These are phyloP conservation scores for Moesziomyces parantarcticus DNA, from an alignment of 1,284 basidiomycete species.

Conservation along the genomic window DNA sequence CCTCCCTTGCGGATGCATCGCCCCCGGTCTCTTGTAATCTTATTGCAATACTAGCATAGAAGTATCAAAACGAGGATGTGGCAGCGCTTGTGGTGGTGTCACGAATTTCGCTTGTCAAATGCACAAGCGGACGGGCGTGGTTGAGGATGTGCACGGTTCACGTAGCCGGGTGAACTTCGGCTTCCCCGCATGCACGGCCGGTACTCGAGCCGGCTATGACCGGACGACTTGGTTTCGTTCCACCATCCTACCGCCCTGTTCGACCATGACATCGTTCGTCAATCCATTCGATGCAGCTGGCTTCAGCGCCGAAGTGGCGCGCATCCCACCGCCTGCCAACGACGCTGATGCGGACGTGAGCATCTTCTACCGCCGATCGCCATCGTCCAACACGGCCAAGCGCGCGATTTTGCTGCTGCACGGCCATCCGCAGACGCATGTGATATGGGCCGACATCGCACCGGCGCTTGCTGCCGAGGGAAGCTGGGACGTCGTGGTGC, in stretches of 20 bases:
- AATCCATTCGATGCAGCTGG: conserved; percentile 23
- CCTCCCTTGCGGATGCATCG: neutral
- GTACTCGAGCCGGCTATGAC: conserved; percentile 1
- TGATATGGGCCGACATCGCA: conserved; percentile 67
- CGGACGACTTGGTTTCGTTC: neutral
- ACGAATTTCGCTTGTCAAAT: too few species aligned
- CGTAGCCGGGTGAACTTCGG: neutral
- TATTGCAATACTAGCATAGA: neutral
- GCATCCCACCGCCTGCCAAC: conserved; percentile 7
- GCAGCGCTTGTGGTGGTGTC: too few species aligned
- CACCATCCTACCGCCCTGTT: neutral
- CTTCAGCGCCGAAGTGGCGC: conserved; percentile 1
- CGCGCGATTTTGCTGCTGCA: conserved; percentile 65
- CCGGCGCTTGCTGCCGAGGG: conserved; percentile 53
- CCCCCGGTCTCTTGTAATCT: neutral
- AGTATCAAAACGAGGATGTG: neutral
- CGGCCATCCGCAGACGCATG: conserved; percentile 68
- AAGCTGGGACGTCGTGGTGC: conserved; percentile 65
- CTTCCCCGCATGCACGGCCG: neutral
- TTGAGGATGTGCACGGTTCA: neutral
- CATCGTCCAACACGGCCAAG: conserved; percentile 2
- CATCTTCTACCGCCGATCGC: conserved; percentile 37
- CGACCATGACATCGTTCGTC: conserved; percentile 5
- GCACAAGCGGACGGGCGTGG: neutral
- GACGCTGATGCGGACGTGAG: conserved; percentile 21